Evolutionary conservation across 2,329 filamentous ascomycete species (phyloP), one percentile per base, ranked within the genome.

Genomic region (Xylaria sp.): DNA sequence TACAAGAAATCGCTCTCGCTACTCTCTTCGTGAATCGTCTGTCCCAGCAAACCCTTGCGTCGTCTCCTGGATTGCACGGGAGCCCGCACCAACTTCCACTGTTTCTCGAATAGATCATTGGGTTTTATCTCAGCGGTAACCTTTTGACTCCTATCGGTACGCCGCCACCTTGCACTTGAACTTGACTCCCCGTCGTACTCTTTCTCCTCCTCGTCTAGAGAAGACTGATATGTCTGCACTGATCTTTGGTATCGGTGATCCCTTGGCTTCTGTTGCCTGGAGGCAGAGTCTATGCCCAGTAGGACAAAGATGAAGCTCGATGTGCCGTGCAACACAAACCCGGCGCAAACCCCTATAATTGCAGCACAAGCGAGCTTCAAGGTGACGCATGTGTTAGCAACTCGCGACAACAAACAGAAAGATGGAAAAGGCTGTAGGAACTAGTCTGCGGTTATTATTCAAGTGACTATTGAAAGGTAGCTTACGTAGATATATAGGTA

Each of bases 11-110:
- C 86, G 25, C 85, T 88, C 73, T 84, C 84, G 77, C 92, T 90
- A 61, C 91, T 90, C 77, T 93, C 91, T 78, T 92, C 91, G 66
- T 91, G 85, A 70, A 94, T 93, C 0, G 89, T 91, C 76, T 91
- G 89, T 33, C 86, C 85, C 52, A 91, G 80, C 20, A 93, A 77
- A 1, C 86, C 86, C 60, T 83, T 80, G 4, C 81, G 80, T 57
- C 82, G 79, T 61, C 82, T 80, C 64, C 83, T 79, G 10, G 82
- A 78, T 31, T 78, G 79, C 5, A 79, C 77, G 8, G 76, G 52
- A 15, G 70, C 65, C 58, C 73, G 73, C 31, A 77, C 58, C 59
- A 70, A 46, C 58, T 74, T 76, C 76, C 76, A 78, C 58, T 74
- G 72, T 41, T 73, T 74, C 41, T 75, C 75, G 46, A 75, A 74